Evolutionary conservation across 108 stramenopile genomes (phyloP), one percentile per base, ranked within the genome.

Genomic region (Asterionellopsis glacialis): DNA sequence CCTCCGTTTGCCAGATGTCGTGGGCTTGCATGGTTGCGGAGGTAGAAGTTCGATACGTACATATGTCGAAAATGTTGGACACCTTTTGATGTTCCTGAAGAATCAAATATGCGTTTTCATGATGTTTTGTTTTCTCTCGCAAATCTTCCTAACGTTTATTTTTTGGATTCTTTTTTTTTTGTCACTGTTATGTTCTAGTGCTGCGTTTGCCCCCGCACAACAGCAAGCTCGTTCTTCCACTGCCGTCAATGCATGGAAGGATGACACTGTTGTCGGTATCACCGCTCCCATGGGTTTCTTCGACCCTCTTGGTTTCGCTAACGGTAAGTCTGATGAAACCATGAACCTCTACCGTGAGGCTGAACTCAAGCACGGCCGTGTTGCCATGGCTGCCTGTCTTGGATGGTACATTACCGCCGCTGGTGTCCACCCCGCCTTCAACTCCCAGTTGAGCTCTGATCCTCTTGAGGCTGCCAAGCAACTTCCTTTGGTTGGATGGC

Each of bases 281-380:
- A 87, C 79, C 49, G 84, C 90, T 21, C 93, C 93, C 19, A 75
- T 80, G 52, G 93, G 93, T 47, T 94, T 77, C 75, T 95, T 93
- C 62, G 95, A 95, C 64, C 95, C 95, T 47, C 73, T 93, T 15
- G 91, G 91, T 54, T 66, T 95, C 39, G 87, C 90, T 59, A 78
- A 75, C 45, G 77, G 74, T 38, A 86, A 90, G 68, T 65, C 69
- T 50, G 90, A 93, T 55, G 81, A 70, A 51, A 76, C 81, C 56
- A 85, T 93, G 92, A 69, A 65, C 45, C 81, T 77, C 71, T 94
- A 94, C 88, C 87, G 95, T 59, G 96, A 94, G 61, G 76, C 95
- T 43, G 96, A 97, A 75, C 79, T 97, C 58, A 97, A 97, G 80
- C 92, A 97, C 86, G 96, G 96, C 43, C 88, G 96, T 62, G 93